phyloP scores from a whole-genome alignment of 2,329 filamentous ascomycete species.

The Neonectria hederae region DNA sequence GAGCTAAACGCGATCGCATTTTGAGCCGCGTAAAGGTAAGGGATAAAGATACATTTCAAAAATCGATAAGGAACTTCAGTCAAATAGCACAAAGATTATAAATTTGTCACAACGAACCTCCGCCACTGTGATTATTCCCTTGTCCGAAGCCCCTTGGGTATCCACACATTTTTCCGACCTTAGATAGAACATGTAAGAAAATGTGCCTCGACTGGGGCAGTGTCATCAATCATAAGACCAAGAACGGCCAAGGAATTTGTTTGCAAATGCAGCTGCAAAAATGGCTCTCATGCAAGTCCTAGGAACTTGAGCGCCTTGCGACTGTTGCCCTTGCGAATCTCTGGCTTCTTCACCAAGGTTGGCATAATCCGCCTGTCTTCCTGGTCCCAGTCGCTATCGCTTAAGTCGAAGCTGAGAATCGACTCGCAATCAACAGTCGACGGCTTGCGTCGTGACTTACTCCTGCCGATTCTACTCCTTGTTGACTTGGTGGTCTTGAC shows the following conservation, averaged over 20 bases:
- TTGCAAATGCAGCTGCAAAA: neutral
- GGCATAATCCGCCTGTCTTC: constrained; percentile 65
- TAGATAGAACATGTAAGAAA: constrained; percentile 23
- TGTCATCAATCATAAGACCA: constrained; percentile 37
- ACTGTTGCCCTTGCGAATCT: constrained; percentile 53
- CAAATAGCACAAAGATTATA: constrained; percentile 6
- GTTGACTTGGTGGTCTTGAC: constrained; percentile 42
- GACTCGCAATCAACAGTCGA: constrained; percentile 43
- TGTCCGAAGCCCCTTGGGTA: constrained; percentile 8
- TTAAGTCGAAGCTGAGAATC: constrained; percentile 49
- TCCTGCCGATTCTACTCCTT: constrained; percentile 43
- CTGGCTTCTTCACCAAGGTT: constrained; percentile 52
- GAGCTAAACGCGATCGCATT: neutral
- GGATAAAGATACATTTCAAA: neutral
- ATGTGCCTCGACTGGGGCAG: constrained; percentile 26
- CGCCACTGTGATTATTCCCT: constrained; percentile 11
- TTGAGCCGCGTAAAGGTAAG: neutral
- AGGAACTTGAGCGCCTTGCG: constrained; percentile 65
- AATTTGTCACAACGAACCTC: constrained; percentile 1
- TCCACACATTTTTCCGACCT: constrained; percentile 14
- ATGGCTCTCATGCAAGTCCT: constrained; percentile 52
- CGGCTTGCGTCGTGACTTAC: constrained; percentile 40
- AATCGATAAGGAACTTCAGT: neutral
- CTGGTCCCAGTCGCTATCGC: constrained; percentile 55
- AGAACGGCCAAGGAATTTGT: neutral